Conservation (phyloP, 106 monocot genomes). For the Amphibolis antarctica region DNA sequence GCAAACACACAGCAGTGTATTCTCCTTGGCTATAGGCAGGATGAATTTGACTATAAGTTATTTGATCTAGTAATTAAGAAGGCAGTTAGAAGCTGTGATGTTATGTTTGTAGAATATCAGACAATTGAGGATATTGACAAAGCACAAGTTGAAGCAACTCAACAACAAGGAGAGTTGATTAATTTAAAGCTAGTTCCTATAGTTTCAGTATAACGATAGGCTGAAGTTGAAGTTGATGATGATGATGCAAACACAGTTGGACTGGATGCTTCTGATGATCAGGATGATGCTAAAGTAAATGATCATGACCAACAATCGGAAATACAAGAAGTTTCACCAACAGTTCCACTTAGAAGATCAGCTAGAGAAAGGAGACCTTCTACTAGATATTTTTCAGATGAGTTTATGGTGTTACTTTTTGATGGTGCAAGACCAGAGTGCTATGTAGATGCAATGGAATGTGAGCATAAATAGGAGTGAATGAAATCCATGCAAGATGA, state of each 20-base stretch:
- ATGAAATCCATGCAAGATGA: constrained; percentile 6
- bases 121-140: constrained; percentile 3
- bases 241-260: background rate
- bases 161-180: background rate
- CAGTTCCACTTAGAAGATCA: background rate
- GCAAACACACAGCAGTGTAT: background rate
- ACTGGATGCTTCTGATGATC: background rate
- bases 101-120: constrained; percentile 5
- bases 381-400: background rate
- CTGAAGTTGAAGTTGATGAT: background rate
- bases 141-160: background rate
- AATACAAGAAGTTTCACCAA: background rate
- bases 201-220: background rate
- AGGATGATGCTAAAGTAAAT: background rate
- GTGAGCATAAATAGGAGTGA: constrained; percentile 1
- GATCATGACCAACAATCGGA: too few species aligned
- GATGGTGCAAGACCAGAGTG: background rate
- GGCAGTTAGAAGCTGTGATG: background rate
- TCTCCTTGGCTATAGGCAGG: background rate
- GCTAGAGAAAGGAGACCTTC: background rate
- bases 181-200: background rate
- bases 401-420: background rate
- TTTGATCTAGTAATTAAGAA: background rate
- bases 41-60: constrained; percentile 4
- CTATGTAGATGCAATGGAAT: constrained; percentile 3